These are phyloP conservation scores for Leccinum subtestaceum DNA, from an alignment of 768 basidiomycete genomes.

Conservation along the genomic window DNA sequence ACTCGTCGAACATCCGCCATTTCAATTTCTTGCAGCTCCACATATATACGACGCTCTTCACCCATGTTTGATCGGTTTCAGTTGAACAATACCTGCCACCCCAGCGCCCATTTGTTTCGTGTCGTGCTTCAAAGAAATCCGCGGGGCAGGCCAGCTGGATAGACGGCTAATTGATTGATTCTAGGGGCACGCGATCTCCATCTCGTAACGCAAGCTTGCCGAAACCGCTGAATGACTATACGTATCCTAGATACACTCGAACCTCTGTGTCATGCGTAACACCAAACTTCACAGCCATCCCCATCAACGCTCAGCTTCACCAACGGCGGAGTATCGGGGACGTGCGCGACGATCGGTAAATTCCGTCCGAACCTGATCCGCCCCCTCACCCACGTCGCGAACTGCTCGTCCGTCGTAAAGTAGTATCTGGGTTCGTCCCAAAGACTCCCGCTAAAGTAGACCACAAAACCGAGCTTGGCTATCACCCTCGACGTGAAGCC, in stretches of 20 bases:
- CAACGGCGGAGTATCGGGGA: slow-evolving; percentile 14
- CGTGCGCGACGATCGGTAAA: slow-evolving; percentile 35
- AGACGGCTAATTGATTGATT: background rate
- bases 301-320: slow-evolving; percentile 15
- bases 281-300: slow-evolving; percentile 24
- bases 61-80: background rate
- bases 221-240: background rate
- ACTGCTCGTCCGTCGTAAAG: slow-evolving; percentile 32
- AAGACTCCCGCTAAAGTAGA: slow-evolving; percentile 33
- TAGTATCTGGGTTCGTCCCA: slow-evolving; percentile 29
- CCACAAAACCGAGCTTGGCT: slow-evolving; percentile 36
- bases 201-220: background rate
- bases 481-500: slow-evolving; percentile 32
- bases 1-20: background rate
- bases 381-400: slow-evolving; percentile 34
- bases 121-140: background rate
- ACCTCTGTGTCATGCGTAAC: slow-evolving; percentile 6
- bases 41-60: background rate
- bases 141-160: background rate
- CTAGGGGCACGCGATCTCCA: background rate
- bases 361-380: slow-evolving; percentile 36
- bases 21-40: background rate
- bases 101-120: background rate
- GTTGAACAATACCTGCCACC: background rate
- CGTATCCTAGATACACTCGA: background rate